Base-by-base conservation (phyloP, 2,329 filamentous ascomycete genomes). In the Fusarium sp. region DNA sequence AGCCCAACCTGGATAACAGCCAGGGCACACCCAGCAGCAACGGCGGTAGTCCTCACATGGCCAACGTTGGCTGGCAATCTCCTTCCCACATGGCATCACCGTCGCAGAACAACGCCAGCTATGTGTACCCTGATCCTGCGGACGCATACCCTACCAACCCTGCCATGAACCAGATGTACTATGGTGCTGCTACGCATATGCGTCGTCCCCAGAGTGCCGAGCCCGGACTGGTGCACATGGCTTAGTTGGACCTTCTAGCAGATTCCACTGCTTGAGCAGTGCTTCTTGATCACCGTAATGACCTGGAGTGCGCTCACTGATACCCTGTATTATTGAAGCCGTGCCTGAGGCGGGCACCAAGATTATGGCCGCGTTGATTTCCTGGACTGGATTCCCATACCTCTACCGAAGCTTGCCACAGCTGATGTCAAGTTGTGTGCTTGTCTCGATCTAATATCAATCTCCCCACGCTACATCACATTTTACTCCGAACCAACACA, bases 31-130 rank as follows among this genome's bases (percentile, higher is more conserved):
- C 83, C 49, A 85, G 85, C 56, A 97, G 92, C 76, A 90, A 87
- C n/a, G 89, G 84, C 57, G 92, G 92, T 53, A 97, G 94, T 78
- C 94, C 95, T 50, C 94, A 97, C 78, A 93, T 97, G 89, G 80
- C 82, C 65, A 89, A 86, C 63, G 86, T 93, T 65, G 92, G 92
- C 55, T 97, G 95, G 94, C 92, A 93, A 70, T 96, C 94, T 6
- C 94, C 94, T 6, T 88, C 90, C 3, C 92, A 94, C 70, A 87
- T 89, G 67, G 86, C 87, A 32, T 89, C 93, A 69, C 89, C 91
- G 11, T 90, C 91, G 10, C 91, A 94, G 65, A 80, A 83, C 44
- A 87, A 86, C 44, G 88, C 87, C 49, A 84, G 84, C 66, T 94
- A 93, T 68, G 89, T 92, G 65, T 97, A 96, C 75, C 89, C 91